Base-by-base conservation (phyloP, 768 basidiomycete species). In the Pleurotus pulmonarius region DNA sequence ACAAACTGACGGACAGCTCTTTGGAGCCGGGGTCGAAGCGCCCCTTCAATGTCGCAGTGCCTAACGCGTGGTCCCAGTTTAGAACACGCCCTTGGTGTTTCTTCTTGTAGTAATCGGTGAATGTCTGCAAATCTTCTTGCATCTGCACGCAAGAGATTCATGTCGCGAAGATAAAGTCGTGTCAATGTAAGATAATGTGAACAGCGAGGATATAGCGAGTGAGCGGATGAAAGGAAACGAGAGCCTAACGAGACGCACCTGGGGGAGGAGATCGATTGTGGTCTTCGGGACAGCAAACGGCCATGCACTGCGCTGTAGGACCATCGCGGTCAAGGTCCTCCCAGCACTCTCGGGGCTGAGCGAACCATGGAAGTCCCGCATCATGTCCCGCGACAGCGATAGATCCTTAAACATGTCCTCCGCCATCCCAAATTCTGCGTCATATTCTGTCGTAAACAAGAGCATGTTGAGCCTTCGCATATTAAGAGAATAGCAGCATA, bases 351-450 rank as follows among this genome's bases (percentile, higher is more conserved):
- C 67, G 53, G 69, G 61, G 8, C 67, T 47, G 37, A 80, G 62
- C 61, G 80, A 77, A 24, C 71, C 64, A 56, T 85, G 79, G 69
- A 85, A 91, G 58, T 88, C 87, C 0, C 69, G 66, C 79, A 92
- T 82, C 18, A 83, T 66, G 56, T 95, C 92, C 51, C 83, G 70
- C 1, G 92, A 95, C 15, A 92, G 73, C 0, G 83, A 82, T 3
- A 96, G 74, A 65, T 96, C 94, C 58, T 86, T 94, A 75, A 98
- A 96, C 96, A 98, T 96, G 40, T 92, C 85, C 63, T 94, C 92
- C 49, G 94, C 93, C 74, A 89, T 90, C 6, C 88, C 90, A 65
- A 98, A 98, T 58, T 96, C 94, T 9, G 94, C 90, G 67, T 98
- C 97, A 64, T 95, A 96, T 52, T 88, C 96, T 96, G 64, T 46